These are phyloP conservation scores for Acrodontium crateriforme DNA, from an alignment of 2,329 filamentous ascomycete species.

Conservation along the genomic window DNA sequence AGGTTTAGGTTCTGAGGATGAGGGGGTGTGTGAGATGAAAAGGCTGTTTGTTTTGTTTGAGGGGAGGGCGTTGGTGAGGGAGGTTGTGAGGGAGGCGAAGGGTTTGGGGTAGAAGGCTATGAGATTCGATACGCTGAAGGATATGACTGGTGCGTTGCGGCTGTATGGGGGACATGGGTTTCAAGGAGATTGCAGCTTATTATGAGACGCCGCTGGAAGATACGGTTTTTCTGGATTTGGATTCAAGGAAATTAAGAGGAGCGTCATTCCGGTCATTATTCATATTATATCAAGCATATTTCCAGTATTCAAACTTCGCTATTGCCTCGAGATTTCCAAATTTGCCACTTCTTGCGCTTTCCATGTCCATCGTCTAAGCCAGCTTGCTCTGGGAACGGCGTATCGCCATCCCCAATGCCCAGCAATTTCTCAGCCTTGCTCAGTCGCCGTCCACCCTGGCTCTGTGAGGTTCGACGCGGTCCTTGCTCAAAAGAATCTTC, in stretches of 20 bases:
- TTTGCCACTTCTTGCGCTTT: too few species aligned
- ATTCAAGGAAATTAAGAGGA: too few species aligned
- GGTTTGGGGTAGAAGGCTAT: slow-evolving; percentile 38
- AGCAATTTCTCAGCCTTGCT: slow-evolving; percentile 22
- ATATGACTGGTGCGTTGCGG: slow-evolving; percentile 36
- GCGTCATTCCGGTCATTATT: too few species aligned
- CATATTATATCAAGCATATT: too few species aligned
- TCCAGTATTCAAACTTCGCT: too few species aligned
- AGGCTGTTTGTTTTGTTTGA: slow-evolving; percentile 40
- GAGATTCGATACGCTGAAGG: slow-evolving; percentile 41
- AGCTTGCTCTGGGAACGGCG: too few species aligned
- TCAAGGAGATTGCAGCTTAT: slow-evolving; percentile 38
- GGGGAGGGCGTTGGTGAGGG: slow-evolving; percentile 34
- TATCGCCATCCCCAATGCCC: slow-evolving; percentile 11
- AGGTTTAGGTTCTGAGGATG: slow-evolving; percentile 9
- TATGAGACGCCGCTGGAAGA: slow-evolving; percentile 42
- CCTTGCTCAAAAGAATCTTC: too few species aligned
- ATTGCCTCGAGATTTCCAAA: too few species aligned
- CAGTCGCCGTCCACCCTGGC: too few species aligned
- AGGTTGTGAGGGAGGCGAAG: slow-evolving; percentile 31
- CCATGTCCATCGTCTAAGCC: too few species aligned
- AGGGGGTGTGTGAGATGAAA: slow-evolving; percentile 37
- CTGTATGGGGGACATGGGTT: slow-evolving; percentile 40
- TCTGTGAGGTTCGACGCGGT: slow-evolving; percentile 8
- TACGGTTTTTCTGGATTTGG: slow-evolving; percentile 38